phyloP scores from a whole-genome alignment of 345 rosid genomes.

The Rhodomyrtus tomentosa region DNA sequence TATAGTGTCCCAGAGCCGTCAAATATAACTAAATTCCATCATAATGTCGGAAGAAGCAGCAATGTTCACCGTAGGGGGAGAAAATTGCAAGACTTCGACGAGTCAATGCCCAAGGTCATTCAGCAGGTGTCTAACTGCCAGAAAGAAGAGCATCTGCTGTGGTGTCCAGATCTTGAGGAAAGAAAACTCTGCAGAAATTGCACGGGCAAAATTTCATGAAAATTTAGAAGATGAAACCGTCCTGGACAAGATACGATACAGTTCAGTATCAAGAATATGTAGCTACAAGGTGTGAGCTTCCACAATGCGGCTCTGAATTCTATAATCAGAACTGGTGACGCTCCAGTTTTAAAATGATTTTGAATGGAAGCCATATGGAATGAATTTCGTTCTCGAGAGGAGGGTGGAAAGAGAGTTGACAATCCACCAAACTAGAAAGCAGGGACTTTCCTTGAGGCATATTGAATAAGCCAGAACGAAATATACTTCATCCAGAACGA shows the following conservation, averaged over 20 bases:
- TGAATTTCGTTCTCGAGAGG: neutral
- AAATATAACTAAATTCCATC: neutral
- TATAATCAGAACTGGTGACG: neutral
- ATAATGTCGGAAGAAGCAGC: neutral
- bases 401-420: neutral
- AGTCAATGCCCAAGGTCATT: neutral
- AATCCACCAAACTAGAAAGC: neutral
- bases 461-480: neutral
- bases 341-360: neutral
- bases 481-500: neutral
- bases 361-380: neutral
- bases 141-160: slow-evolving; percentile 69
- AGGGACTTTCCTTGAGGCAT: neutral
- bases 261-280: neutral
- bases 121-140: slow-evolving; percentile 14
- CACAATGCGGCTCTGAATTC: neutral
- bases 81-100: too few relatives aligned
- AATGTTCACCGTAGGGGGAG: neutral
- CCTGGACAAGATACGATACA: neutral
- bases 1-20: neutral
- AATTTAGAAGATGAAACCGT: neutral
- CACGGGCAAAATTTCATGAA: neutral
- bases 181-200: slow-evolving; percentile 59
- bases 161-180: slow-evolving; percentile 78
- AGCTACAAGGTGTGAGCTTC: neutral